A percentile compares a stretch with the other conserved stretches of the same genome.
phyloP scores from a whole-genome alignment of 2,329 filamentous ascomycete species.

The Amauroascus niger region DNA sequence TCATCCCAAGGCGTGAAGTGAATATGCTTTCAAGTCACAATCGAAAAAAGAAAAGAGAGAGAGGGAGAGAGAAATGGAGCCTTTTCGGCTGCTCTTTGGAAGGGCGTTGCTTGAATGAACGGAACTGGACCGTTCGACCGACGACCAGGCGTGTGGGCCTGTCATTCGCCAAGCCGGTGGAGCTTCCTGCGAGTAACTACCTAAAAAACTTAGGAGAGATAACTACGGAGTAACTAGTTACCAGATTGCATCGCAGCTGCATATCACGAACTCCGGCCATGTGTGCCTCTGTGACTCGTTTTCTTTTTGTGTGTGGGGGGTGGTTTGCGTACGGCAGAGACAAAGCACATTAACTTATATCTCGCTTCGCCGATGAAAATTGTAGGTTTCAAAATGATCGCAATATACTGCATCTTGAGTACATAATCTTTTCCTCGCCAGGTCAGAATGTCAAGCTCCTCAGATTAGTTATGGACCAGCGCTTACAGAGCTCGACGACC shows the following conservation, averaged over 20 bases:
- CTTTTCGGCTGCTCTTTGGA: neutral
- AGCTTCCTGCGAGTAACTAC: neutral
- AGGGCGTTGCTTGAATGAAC: neutral
- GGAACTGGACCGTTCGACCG: neutral
- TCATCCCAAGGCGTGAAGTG: neutral
- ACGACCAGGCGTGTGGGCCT: neutral
- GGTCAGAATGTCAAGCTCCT: too few species aligned
- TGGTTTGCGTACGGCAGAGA: neutral
- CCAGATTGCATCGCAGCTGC: too few species aligned
- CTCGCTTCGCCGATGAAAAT: too few species aligned
- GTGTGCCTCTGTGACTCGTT: conserved; percentile 3
- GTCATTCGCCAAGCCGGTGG: neutral
- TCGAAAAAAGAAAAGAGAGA: neutral
- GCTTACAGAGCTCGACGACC: too few species aligned
- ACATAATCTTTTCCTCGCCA: too few species aligned
- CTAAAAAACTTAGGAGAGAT: neutral
- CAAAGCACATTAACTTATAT: neutral
- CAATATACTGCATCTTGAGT: neutral
- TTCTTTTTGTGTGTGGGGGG: neutral
- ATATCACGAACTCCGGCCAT: neutral
- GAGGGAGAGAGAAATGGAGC: too few species aligned
- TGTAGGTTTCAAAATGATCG: neutral
- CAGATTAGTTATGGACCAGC: too few species aligned
- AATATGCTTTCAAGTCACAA: neutral
- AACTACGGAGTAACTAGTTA: too few species aligned